These are phyloP conservation scores for Actinidia arguta DNA, from an alignment of 179 eudicot species.

Conservation along the genomic window DNA sequence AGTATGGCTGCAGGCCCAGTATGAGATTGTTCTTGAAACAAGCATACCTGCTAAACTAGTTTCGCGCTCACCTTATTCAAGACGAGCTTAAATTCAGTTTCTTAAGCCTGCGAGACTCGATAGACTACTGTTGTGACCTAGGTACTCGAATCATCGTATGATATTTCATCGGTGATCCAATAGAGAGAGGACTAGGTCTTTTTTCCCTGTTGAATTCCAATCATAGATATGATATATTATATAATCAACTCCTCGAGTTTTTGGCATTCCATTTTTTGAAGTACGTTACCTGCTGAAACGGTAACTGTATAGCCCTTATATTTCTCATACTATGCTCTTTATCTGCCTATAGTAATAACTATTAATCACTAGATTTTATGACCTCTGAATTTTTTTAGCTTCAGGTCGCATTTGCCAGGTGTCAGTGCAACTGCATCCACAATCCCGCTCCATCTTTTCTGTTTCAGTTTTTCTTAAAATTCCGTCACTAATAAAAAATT, in stretches of 20 bases:
- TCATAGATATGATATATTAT: background rate
- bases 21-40: background rate
- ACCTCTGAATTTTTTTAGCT: background rate
- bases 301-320: background rate
- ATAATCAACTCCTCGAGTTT: background rate
- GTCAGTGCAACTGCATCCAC: background rate
- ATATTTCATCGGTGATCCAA: background rate
- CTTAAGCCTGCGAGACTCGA: background rate
- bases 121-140: background rate
- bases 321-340: background rate
- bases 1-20: background rate
- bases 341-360: background rate
- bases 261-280: conserved; percentile 1
- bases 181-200: too few relatives aligned
- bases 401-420: background rate
- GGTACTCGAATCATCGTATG: background rate
- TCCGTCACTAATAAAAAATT: background rate
- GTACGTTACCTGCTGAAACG: background rate
- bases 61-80: background rate
- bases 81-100: background rate
- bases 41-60: background rate
- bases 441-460: background rate
- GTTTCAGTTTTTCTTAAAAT: background rate
- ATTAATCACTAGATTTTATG: background rate
- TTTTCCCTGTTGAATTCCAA: background rate